Percentiles rank a stretch among this genome's conserved stretches.
Conservation (phyloP, 768 basidiomycete genomes). For the Collybia sordida region DNA sequence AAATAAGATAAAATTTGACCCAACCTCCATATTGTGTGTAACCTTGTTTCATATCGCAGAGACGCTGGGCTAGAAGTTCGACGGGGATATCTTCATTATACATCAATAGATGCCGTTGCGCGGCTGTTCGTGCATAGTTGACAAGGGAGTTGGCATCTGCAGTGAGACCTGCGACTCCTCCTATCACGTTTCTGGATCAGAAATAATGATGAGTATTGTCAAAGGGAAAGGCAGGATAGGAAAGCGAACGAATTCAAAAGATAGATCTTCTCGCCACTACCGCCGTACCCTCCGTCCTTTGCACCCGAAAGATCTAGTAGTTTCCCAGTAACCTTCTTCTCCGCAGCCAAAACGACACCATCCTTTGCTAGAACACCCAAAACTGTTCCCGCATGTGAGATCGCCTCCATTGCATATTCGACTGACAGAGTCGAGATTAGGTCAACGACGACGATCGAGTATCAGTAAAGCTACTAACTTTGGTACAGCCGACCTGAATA, state of each 20-base stretch:
- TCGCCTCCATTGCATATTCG: conserved; percentile 99
- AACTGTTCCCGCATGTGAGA: conserved; percentile 93
- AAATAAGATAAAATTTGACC: conserved; percentile 14
- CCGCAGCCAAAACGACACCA: conserved; percentile 88
- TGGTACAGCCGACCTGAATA: conserved; percentile 91
- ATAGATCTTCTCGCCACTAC: conserved; percentile 98
- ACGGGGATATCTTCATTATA: conserved; percentile 99
- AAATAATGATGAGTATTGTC: neutral
- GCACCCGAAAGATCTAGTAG: conserved; percentile 86
- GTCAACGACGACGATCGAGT: neutral
- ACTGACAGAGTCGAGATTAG: conserved; percentile 45
- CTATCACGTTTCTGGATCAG: conserved; percentile 80
- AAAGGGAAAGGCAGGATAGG: neutral
- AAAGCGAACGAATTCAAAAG: conserved; percentile 79
- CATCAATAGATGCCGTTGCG: conserved; percentile 82
- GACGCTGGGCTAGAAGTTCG: conserved; percentile 87
- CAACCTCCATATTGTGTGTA: conserved; percentile 96
- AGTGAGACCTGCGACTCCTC: conserved; percentile 93
- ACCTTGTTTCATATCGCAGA: conserved; percentile 98
- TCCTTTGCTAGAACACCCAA: conserved; percentile 90
- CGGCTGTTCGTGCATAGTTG: conserved; percentile 89
- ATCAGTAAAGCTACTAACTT: conserved; percentile 52
- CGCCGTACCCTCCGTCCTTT: conserved; percentile 89
- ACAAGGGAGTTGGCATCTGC: conserved; percentile 98
- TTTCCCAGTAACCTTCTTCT: conserved; percentile 99